Base-by-base conservation (phyloP, 2,329 filamentous ascomycete species). In the Didymella segeticola region DNA sequence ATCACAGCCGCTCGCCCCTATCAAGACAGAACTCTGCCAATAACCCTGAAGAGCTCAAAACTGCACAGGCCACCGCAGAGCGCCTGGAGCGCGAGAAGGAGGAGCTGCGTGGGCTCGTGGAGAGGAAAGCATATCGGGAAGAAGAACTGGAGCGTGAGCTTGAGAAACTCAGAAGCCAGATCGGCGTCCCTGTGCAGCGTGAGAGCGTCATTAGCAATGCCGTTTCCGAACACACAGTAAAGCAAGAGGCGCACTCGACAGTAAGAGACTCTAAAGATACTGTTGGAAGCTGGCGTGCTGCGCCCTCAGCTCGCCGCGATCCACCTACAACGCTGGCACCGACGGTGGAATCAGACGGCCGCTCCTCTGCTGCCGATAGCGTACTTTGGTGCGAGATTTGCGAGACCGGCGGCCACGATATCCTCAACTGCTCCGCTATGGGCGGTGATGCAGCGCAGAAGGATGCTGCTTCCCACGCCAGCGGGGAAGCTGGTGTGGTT, bases 381-480 rank as follows among this genome's bases (percentile, higher is more conserved):
- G 56, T 68, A 82, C 82, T 93, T 58, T 96, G 90, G 89, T 98
- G 93, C 76, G 95, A 98, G 77, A 95, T 98, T 58, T 98, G 93
- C 77, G 93, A 97, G 78, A 90, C 90, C 27, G 83, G 86, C 39
- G 93, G 93, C 14, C 93, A 98, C 70, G 93, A 98, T 67, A 96
- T 98, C 56, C 80, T 98, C 51, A 96, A 90, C 19, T 98, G 93
- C 81, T 92, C 90, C 47, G 93, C 91, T 74, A 95, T 96, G 87
- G 93, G 68, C 23, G 63, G 63, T 90, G 74, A 86, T 83, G 54
- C 55, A 2, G 47, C 56, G 1, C 56, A 60, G 3, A 71, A 64
- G 22, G 63, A 68, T 2, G 62, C 63, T 26, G 57, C 56, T 2
- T 55, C 57, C 9, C 63, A 58, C 30, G 23, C 34, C 34, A 65